Evolutionary conservation across 805 yeast species (phyloP).

Genomic region (Isabelozyma heimii): DNA sequence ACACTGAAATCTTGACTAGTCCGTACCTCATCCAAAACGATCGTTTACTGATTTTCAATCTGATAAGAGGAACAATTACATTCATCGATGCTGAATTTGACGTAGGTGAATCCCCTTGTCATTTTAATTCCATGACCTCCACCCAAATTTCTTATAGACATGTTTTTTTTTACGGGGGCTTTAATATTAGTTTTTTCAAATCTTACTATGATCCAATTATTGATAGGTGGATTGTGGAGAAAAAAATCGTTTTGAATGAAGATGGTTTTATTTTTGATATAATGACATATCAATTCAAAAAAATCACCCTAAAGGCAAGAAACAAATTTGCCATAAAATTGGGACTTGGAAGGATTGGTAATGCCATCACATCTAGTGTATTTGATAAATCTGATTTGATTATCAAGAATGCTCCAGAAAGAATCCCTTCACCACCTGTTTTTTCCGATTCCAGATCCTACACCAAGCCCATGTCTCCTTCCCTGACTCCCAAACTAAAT

Average conservation of each 20-base stretch:
- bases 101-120: conserved; percentile 48
- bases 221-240: conserved; percentile 37
- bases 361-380: conserved; percentile 24
- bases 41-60: conserved; percentile 26
- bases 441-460: conserved; percentile 3
- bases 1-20: conserved; percentile 31
- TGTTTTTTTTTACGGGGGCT: conserved; percentile 69
- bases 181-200: conserved; percentile 34
- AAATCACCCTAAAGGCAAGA: conserved; percentile 27
- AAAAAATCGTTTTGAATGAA: conserved; percentile 47
- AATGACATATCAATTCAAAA: conserved; percentile 45
- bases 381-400: conserved; percentile 8
- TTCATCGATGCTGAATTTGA: conserved; percentile 17
- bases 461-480: background rate
- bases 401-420: conserved; percentile 2
- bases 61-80: conserved; percentile 27
- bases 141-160: conserved; percentile 54
- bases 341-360: conserved; percentile 30
- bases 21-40: conserved; percentile 42
- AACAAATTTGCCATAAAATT: conserved; percentile 9
- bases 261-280: conserved; percentile 61
- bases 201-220: conserved; percentile 17
- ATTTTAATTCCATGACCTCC: conserved; percentile 47
- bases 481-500: background rate
- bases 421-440: conserved; percentile 17